These are phyloP conservation scores for Serendipita sp. DNA, from an alignment of 768 basidiomycete species.

Conservation along the genomic window DNA sequence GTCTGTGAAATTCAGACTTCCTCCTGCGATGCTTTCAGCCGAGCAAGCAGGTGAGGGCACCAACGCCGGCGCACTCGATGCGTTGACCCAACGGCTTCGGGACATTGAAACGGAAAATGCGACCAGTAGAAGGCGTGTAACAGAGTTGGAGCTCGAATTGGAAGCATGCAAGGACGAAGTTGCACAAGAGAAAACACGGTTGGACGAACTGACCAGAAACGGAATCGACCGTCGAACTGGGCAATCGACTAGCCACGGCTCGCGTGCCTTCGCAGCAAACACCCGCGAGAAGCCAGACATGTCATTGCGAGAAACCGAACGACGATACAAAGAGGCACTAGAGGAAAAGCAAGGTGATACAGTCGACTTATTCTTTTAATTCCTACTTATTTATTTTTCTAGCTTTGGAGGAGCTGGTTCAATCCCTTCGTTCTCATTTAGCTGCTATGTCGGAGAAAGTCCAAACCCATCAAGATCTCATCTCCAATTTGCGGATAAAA, in stretches of 20 bases:
- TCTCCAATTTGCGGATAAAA: conserved; percentile 14
- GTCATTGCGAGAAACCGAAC: conserved; percentile 13
- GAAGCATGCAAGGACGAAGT: conserved; percentile 74
- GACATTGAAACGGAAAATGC: conserved; percentile 70
- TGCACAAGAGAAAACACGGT: conserved; percentile 45
- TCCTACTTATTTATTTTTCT: conserved; percentile 4
- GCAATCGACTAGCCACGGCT: not conserved
- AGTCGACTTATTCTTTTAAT: conserved; percentile 5
- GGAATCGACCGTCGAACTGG: conserved; percentile 8
- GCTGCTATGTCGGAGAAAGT: conserved; percentile 65
- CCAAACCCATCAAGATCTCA: conserved; percentile 24
- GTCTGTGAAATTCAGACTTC: not conserved
- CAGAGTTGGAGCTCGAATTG: conserved; percentile 74
- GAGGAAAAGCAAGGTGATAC: conserved; percentile 72
- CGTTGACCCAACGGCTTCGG: conserved; percentile 34
- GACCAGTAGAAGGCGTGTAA: conserved; percentile 64
- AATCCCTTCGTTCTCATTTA: conserved; percentile 57
- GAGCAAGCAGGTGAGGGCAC: not conserved
- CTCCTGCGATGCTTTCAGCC: not conserved
- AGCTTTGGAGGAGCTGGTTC: conserved; percentile 73
- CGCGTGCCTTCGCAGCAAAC: not conserved
- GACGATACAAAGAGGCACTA: conserved; percentile 56
- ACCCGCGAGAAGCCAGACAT: conserved; percentile 16
- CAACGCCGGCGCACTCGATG: conserved; percentile 32
- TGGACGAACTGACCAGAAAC: conserved; percentile 33